Percentiles rank a stretch among this genome's conserved stretches.
These are phyloP conservation scores for Austroboletus novae-zelandiae DNA, from an alignment of 1,284 basidiomycete genomes.

Conservation along the genomic window DNA sequence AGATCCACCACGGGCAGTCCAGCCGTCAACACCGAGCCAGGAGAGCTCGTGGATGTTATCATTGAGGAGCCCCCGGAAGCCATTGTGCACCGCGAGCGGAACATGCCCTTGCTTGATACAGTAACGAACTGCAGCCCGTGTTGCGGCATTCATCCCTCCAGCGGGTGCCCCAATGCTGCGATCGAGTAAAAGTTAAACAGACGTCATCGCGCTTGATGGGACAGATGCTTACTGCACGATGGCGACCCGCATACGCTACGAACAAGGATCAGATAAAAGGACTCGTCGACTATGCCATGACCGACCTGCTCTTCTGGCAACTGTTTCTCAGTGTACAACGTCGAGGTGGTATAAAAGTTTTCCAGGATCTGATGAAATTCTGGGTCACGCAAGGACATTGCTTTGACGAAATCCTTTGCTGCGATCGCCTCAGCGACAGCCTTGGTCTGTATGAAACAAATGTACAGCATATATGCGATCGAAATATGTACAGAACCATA, in stretches of 20 bases:
- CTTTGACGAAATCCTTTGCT: conserved; percentile 82
- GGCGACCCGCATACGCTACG: conserved; percentile 80
- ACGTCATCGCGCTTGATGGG: background rate
- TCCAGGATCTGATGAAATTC: conserved; percentile 89
- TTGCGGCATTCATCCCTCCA: conserved; percentile 98
- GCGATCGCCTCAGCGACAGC: conserved; percentile 83
- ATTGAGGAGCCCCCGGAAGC: conserved; percentile 91
- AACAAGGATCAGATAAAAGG: conserved; percentile 8
- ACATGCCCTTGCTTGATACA: conserved; percentile 91
- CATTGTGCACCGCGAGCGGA: conserved; percentile 90
- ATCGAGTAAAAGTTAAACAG: conserved; percentile 1
- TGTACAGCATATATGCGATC: conserved; percentile 5
- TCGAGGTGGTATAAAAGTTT: conserved; percentile 78
- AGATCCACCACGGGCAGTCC: conserved; percentile 96
- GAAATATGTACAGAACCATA: conserved; percentile 29
- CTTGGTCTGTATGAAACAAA: conserved; percentile 60
- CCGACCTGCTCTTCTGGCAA: conserved; percentile 63
- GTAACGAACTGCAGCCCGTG: conserved; percentile 90
- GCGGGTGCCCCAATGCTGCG: conserved; percentile 91
- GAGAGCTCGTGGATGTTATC: conserved; percentile 83
- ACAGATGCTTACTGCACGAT: conserved; percentile 81
- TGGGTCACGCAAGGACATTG: conserved; percentile 86
- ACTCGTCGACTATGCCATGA: background rate
- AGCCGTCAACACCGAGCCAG: conserved; percentile 98
- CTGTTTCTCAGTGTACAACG: conserved; percentile 55